Percentiles rank a stretch among this genome's conserved stretches.
Conservation (phyloP, 306 rosid genomes). For the Citrullus amarus region DNA sequence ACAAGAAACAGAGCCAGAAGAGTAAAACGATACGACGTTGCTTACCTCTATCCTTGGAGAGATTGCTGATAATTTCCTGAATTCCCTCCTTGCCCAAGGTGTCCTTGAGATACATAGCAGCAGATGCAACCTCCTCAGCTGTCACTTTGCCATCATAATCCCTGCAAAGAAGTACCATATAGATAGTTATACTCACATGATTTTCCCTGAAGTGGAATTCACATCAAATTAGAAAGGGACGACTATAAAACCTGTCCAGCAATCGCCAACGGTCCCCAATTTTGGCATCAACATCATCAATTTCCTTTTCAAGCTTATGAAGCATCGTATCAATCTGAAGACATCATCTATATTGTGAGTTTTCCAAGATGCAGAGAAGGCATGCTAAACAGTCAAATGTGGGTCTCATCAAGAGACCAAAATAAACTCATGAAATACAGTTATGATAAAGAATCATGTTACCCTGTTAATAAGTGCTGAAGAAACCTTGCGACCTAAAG, state of each 20-base stretch:
- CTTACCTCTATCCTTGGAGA: slow-evolving; percentile 79
- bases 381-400: background rate
- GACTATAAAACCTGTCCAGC: slow-evolving; percentile 61
- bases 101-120: slow-evolving; percentile 80
- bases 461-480: slow-evolving; percentile 82
- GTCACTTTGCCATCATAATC: slow-evolving; percentile 96
- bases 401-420: background rate
- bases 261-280: slow-evolving; percentile 82
- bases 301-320: slow-evolving; percentile 94
- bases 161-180: slow-evolving; percentile 22
- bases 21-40: background rate
- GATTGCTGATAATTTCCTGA: slow-evolving; percentile 81
- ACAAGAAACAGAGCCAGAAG: background rate
- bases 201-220: background rate
- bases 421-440: background rate
- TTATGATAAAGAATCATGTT: slow-evolving; percentile 11
- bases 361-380: background rate
- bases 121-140: slow-evolving; percentile 91
- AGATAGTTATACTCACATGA: background rate
- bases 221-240: background rate
- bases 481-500: slow-evolving; percentile 52
- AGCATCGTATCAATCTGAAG: slow-evolving; percentile 86
- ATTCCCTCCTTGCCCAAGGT: slow-evolving; percentile 89
- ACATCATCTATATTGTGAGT: background rate
- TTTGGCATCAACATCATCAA: slow-evolving; percentile 89